Evolutionary conservation across 345 rosid species (phyloP).

Genomic region (Salix exigua): DNA sequence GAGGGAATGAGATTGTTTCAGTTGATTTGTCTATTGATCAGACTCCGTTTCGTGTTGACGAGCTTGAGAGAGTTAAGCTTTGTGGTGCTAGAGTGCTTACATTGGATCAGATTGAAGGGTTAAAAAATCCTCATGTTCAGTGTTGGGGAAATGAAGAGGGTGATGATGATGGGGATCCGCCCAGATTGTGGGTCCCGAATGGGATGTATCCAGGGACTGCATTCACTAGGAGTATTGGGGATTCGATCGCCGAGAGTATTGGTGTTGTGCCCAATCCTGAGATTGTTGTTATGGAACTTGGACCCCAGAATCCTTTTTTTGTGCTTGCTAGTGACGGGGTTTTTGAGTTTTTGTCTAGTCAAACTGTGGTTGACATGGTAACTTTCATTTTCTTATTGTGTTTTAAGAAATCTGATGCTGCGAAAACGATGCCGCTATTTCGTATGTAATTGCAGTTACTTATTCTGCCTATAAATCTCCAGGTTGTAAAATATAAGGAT

Average conservation of each 20-base stretch:
- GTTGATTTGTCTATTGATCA: constrained; percentile 90
- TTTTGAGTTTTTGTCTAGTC: constrained; percentile 93
- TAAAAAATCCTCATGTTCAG: constrained; percentile 88
- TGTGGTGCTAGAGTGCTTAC: constrained; percentile 95
- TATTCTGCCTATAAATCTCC: constrained; percentile 17
- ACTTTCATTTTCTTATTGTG: background rate
- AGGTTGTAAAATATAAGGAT: constrained; percentile 93
- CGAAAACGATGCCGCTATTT: background rate
- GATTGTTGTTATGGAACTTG: constrained; percentile 78
- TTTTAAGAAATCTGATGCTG: background rate
- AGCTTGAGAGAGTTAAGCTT: constrained; percentile 77
- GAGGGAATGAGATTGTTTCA: constrained; percentile 72
- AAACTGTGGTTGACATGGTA: constrained; percentile 97
- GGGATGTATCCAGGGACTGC: constrained; percentile 99
- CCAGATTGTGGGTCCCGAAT: constrained; percentile 86
- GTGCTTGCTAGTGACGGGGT: constrained; percentile 99
- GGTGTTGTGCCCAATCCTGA: constrained; percentile 98
- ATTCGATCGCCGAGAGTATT: constrained; percentile 85
- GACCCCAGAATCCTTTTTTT: constrained; percentile 79
- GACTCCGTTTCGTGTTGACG: constrained; percentile 84
- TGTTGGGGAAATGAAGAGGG: constrained; percentile 96
- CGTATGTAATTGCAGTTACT: background rate
- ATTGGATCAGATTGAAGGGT: constrained; percentile 95
- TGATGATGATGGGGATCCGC: constrained; percentile 99
- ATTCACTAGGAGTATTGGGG: constrained; percentile 93